Evolutionary conservation across 306 rosid genomes (phyloP).

Genomic region (Bauhinia variegata): DNA sequence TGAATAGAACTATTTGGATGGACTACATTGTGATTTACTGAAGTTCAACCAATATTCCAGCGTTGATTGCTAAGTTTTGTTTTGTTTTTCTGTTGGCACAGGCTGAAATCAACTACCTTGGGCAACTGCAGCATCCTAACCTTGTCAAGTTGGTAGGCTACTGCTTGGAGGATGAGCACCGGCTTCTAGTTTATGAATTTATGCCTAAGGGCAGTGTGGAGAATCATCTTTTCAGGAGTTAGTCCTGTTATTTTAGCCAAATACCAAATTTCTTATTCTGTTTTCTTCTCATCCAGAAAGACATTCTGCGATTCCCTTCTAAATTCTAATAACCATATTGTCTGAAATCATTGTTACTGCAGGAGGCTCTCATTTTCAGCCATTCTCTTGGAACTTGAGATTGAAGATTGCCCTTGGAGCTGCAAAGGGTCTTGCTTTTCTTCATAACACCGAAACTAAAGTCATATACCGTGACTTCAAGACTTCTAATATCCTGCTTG

Average conservation of each 20-base stretch:
- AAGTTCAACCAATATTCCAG: constrained; percentile 16
- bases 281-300: constrained; percentile 9
- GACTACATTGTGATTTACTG: constrained; percentile 17
- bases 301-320: not conserved
- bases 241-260: constrained; percentile 41
- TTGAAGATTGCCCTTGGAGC: constrained; percentile 80
- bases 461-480: constrained; percentile 96
- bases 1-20: constrained; percentile 13
- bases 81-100: constrained; percentile 37
- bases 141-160: constrained; percentile 91
- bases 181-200: constrained; percentile 89
- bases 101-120: constrained; percentile 97
- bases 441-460: constrained; percentile 73
- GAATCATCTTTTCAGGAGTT: constrained; percentile 91
- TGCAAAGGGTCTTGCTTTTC: constrained; percentile 92
- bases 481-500: constrained; percentile 88
- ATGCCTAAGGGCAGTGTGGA: constrained; percentile 98
- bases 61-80: constrained; percentile 25
- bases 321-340: constrained; percentile 26
- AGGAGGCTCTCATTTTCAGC: constrained; percentile 79
- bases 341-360: constrained; percentile 34
- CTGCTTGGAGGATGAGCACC: constrained; percentile 90
- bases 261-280: not conserved
- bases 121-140: constrained; percentile 87
- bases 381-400: constrained; percentile 82